Evolutionary conservation across 768 basidiomycete species (phyloP), one percentile per base, ranked within the genome.

Genomic region (Tricholoma matsutake): DNA sequence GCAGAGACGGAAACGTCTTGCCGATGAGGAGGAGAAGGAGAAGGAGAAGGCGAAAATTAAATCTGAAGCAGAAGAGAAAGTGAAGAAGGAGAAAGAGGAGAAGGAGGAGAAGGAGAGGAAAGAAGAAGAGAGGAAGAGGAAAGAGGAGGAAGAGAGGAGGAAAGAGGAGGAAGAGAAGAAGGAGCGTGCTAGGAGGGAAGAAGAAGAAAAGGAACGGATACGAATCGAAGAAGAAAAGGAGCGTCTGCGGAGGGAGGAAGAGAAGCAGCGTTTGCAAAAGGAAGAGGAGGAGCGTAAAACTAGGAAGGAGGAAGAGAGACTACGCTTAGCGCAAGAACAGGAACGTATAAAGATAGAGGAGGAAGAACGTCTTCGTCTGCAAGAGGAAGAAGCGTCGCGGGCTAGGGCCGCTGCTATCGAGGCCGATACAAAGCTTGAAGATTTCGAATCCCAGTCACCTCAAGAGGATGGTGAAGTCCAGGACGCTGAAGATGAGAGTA

Each of bases 171-270:
- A 64, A 37, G 62, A 73, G 67, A 61, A 71, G 67, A 56, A 71
- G 72, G 61, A 78, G 68, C 71, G 75, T 65, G 73, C 71, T 54
- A 65, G 69, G 53, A 63, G 67, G 8, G 70, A 71, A 60, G 67
- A 70, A 56, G 64, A 70, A 25, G 61, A 76, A 59, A 65, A 68
- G 51, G 68, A 71, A 54, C 61, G 62, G 56, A 29, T 70, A 64
- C 79, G 83, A 61, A 79, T 85, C 47, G 79, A 83, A 70, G 81
- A 77, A 11, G 79, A 80, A 68, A 81, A 85, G 56, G 81, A 69
- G 60, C 72, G 73, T 57, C 69, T 67, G 56, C 63, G 70, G 71
- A 61, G 79, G 69, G 73, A 78, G 66, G 66, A 71, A 6, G 75
- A 73, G 62, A 68, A 69, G 59, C 65, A 70, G 22, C 62, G 67